Conservation (phyloP, 257 asterid genomes). For the Linaria vulgaris region DNA sequence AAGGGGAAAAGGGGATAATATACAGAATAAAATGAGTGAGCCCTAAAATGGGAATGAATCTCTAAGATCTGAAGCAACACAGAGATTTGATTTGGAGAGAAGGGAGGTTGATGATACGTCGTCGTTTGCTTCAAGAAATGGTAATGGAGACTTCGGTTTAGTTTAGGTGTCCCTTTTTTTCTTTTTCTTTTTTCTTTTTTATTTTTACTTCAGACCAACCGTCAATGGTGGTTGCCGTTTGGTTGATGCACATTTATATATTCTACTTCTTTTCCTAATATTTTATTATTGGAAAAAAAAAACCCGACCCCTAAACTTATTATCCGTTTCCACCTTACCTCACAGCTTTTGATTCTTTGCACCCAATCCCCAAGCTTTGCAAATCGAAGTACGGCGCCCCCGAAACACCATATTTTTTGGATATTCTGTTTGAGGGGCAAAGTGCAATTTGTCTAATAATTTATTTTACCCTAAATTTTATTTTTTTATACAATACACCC, state of each 20-base stretch:
- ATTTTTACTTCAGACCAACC: slow-evolving; percentile 31
- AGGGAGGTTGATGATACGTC: slow-evolving; percentile 37
- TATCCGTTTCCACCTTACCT: too few species aligned
- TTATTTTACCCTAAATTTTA: too few species aligned
- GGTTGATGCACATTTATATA: neutral
- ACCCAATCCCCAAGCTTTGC: too few species aligned
- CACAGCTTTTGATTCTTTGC: too few species aligned
- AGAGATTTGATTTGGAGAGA: slow-evolving; percentile 7
- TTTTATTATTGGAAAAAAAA: too few species aligned
- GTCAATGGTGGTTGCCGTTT: slow-evolving; percentile 37
- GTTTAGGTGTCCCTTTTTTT: slow-evolving; percentile 27
- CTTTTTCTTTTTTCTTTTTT: neutral
- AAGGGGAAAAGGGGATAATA: slow-evolving; percentile 10
- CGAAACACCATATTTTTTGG: too few species aligned
- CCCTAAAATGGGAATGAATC: slow-evolving; percentile 22
- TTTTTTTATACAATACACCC: too few species aligned
- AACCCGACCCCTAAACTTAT: too few species aligned
- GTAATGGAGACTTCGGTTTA: slow-evolving; percentile 28
- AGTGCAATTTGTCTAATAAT: too few species aligned
- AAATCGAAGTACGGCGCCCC: too few species aligned
- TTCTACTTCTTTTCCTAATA: neutral
- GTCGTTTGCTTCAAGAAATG: slow-evolving; percentile 59
- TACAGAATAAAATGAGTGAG: slow-evolving; percentile 16
- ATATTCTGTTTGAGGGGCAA: too few species aligned
- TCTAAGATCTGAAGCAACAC: slow-evolving; percentile 53